These are phyloP conservation scores for Apiospora rasikravindrae DNA, from an alignment of 2,329 filamentous ascomycete species.

Conservation along the genomic window DNA sequence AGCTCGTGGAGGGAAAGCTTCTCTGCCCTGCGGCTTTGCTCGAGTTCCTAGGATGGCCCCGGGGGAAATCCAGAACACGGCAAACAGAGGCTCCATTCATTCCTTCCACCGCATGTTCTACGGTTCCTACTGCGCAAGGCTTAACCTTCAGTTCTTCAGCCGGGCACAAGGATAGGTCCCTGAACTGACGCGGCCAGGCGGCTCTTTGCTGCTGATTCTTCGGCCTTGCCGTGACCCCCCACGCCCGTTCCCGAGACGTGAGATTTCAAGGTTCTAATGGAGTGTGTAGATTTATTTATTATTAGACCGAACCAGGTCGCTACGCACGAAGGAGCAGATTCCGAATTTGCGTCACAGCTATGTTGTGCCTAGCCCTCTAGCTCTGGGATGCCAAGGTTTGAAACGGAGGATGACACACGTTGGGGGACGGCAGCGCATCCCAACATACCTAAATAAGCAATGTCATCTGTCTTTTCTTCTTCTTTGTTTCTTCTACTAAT, in stretches of 20 bases:
- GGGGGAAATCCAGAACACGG: not conserved
- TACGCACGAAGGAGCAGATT: not conserved
- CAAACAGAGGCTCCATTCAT: not conserved
- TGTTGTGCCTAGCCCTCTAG: not conserved
- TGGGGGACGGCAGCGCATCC: not conserved
- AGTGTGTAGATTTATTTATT: not conserved
- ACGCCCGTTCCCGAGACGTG: not conserved
- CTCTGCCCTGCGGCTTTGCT: not conserved
- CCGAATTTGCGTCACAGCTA: not conserved
- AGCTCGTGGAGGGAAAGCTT: not conserved
- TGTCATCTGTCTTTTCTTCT: not conserved
- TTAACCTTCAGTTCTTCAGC: slow-evolving; percentile 11
- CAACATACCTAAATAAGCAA: not conserved
- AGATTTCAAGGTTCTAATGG: not conserved
- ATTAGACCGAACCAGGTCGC: not conserved
- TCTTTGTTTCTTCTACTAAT: no score
- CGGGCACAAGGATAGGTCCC: slow-evolving; percentile 2
- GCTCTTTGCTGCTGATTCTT: not conserved
- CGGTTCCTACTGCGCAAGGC: not conserved
- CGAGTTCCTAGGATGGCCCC: not conserved
- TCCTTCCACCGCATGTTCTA: slow-evolving; percentile 13
- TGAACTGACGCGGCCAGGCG: not conserved
- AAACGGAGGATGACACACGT: slow-evolving; percentile 8
- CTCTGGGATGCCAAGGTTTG: not conserved
- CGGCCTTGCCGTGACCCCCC: slow-evolving; percentile 7